Base-by-base conservation (phyloP, 108 stramenopile genomes). In the Chaetoceros tenuissimus region DNA sequence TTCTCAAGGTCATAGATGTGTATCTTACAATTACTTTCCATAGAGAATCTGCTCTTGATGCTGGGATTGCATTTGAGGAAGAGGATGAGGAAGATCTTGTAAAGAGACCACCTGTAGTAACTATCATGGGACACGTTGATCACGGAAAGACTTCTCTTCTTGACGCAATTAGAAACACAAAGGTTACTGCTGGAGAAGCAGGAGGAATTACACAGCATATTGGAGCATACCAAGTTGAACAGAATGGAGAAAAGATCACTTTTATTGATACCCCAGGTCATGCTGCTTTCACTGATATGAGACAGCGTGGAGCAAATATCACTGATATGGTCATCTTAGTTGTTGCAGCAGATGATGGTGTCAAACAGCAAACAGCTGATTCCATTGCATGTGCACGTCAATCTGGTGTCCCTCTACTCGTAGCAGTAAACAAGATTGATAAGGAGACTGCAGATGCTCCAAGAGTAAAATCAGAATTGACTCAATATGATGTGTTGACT, bases 81-180 rank as follows among this genome's bases (percentile, higher is more conserved):
- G 93, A 94, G 50, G 87, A 90, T 51, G 64, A 64, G 16, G 71
- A 70, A n/a, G 58, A 67, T 48, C 71, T 97, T 62, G 40, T 74
- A 26, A 69, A 84, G 18, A 72, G 98, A 20, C 74, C 97, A 17
- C 98, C 99, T 31, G 97, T 98, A 23, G 97, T 99, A 3, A 94
- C 96, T 24, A 94, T 99, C 53, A 98, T 99, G 98, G 99, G 99
- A 28, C 99, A 99, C 79, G 99, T 99, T 44, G 99, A 99, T 69
- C 99, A 99, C 67, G 99, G 99, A 53, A 99, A 99, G 69, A 99
- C 99, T 5, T 92, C 96, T 1, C 74, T 99, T 25, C 85, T 99
- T 10, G 99, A 99, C 66, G 74, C 85, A 16, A 87, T 99, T 49
- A 80, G 98, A 1, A 75, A 76, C 47, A 92, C 92, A 3, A 60